These are phyloP conservation scores for Fomitiporia mediterranea DNA, from an alignment of 1,284 basidiomycete genomes.

Conservation along the genomic window DNA sequence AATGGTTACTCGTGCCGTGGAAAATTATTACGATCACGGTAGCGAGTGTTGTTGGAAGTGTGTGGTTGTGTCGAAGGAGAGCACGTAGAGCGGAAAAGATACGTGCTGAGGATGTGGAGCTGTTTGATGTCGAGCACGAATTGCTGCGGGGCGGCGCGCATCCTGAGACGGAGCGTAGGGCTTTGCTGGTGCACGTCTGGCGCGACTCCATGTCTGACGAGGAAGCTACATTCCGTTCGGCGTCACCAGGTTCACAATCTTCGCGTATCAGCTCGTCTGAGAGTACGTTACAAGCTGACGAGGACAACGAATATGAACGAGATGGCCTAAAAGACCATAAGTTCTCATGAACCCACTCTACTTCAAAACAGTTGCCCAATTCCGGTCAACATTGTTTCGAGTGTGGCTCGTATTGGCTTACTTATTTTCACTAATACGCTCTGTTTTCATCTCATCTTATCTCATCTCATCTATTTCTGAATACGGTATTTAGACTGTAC, in stretches of 20 bases:
- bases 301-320: background rate
- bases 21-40: constrained; percentile 1
- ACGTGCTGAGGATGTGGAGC: background rate
- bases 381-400: too few species aligned
- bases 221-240: background rate
- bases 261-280: background rate
- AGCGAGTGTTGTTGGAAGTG: background rate
- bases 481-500: background rate
- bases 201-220: constrained; percentile 1
- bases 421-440: too few species aligned
- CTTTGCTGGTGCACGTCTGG: background rate
- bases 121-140: background rate
- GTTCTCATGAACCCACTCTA: background rate
- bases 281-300: background rate
- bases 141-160: background rate
- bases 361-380: background rate
- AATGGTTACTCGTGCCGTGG: constrained; percentile 9
- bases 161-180: background rate
- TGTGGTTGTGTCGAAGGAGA: constrained; percentile 1
- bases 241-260: background rate
- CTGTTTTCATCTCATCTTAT: too few species aligned
- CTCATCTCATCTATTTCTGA: background rate
- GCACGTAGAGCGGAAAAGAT: background rate
- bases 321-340: background rate
- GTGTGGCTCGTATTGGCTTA: too few species aligned